phyloP scores from a whole-genome alignment of 2,329 filamentous ascomycete species.

The Trichoderma atrobrunneum region DNA sequence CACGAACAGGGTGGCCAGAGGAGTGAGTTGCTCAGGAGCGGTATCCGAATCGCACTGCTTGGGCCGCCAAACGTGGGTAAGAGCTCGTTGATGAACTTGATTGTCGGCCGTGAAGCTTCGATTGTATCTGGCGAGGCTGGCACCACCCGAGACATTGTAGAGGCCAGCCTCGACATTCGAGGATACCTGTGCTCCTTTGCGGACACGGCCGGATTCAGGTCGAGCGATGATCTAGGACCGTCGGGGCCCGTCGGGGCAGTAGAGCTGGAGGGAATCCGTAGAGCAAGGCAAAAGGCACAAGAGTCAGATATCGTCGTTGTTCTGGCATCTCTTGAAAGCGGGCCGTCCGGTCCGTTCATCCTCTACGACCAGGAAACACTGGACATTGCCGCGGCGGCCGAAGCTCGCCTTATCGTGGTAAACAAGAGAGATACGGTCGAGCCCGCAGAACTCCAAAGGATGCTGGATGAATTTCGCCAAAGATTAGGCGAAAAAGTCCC shows the following conservation, averaged over 20 bases:
- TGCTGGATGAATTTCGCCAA: constrained; percentile 42
- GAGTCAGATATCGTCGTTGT: constrained; percentile 84
- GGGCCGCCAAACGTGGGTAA: constrained; percentile 95
- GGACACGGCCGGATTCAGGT: constrained; percentile 86
- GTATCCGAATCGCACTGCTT: constrained; percentile 81
- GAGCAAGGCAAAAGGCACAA: constrained; percentile 75
- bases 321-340: constrained; percentile 68
- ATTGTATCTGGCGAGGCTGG: constrained; percentile 93
- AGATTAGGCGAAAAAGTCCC: constrained; percentile 22
- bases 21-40: constrained; percentile 78
- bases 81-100: constrained; percentile 84
- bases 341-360: constrained; percentile 41
- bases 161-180: constrained; percentile 82
- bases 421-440: constrained; percentile 60
- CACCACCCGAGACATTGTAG: constrained; percentile 90
- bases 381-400: constrained; percentile 48
- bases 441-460: constrained; percentile 31
- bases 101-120: constrained; percentile 88
- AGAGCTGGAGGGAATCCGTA: constrained; percentile 85
- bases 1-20: constrained; percentile 76
- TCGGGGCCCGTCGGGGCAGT: constrained; percentile 58
- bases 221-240: constrained; percentile 26
- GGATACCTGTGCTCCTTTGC: constrained; percentile 93
- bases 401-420: constrained; percentile 52
- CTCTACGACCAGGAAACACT: constrained; percentile 56